A percentile compares a stretch with the other conserved stretches of the same genome.
Conservation (phyloP, 2,329 filamentous ascomycete species). For the Graphilbum sp. region DNA sequence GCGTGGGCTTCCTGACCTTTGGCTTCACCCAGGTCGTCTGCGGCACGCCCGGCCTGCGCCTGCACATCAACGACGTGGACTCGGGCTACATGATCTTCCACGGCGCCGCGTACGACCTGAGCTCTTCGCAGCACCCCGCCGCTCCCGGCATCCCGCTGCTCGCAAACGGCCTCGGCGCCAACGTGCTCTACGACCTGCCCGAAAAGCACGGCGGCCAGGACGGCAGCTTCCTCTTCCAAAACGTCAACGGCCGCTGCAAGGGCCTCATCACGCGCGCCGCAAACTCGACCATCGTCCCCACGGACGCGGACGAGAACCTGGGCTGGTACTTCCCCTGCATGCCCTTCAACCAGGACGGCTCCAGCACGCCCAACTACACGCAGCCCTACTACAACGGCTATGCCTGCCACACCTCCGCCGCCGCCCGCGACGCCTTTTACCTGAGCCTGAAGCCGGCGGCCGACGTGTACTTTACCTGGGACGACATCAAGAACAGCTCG, state of each 20-base stretch:
- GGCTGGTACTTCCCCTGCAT: slow-evolving; percentile 97
- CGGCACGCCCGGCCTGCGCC: slow-evolving; percentile 49
- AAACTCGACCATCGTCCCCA: slow-evolving; percentile 65
- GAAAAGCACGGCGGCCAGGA: slow-evolving; percentile 76
- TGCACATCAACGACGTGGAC: slow-evolving; percentile 70
- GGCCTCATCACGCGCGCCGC: slow-evolving; percentile 59
- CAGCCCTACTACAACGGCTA: slow-evolving; percentile 68
- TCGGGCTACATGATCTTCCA: slow-evolving; percentile 91
- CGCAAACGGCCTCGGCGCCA: slow-evolving; percentile 37
- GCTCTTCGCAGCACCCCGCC: slow-evolving; percentile 58
- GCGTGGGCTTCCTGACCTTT: slow-evolving; percentile 92
- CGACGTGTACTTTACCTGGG: slow-evolving; percentile 93
- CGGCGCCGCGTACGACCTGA: slow-evolving; percentile 74
- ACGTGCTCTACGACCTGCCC: slow-evolving; percentile 76
- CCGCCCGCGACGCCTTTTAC: slow-evolving; percentile 62
- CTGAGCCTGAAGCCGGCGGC: slow-evolving; percentile 47
- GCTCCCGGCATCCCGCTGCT: slow-evolving; percentile 57
- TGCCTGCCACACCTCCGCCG: slow-evolving; percentile 64
- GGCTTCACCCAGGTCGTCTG: slow-evolving; percentile 89
- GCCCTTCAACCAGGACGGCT: slow-evolving; percentile 87
- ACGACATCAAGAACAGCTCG: slow-evolving; percentile 74
- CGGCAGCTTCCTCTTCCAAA: slow-evolving; percentile 94
- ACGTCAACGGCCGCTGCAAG: slow-evolving; percentile 96
- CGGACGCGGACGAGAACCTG: slow-evolving; percentile 53
- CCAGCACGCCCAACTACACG: slow-evolving; percentile 57